Evolutionary conservation across 2,329 filamentous ascomycete genomes (phyloP).

Genomic region (Alternaria novae-zelandiae): DNA sequence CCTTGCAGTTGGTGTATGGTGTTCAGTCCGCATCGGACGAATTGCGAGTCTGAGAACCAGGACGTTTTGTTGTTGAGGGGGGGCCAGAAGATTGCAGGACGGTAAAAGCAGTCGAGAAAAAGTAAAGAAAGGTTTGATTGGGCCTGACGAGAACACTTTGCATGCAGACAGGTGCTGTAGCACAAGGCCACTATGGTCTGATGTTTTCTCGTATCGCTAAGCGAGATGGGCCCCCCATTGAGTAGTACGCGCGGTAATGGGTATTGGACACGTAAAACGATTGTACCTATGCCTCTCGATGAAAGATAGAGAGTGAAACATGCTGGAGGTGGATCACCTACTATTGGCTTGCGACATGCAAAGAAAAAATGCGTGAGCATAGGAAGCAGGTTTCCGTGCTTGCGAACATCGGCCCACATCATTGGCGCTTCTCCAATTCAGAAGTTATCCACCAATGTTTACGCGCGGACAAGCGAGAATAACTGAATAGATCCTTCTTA

Average conservation of each 20-base stretch:
- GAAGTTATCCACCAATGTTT: slow-evolving; percentile 19
- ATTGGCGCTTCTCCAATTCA: slow-evolving; percentile 32
- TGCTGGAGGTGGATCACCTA: background rate
- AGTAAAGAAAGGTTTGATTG: slow-evolving; percentile 16
- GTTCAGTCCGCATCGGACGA: slow-evolving; percentile 3
- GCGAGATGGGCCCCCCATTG: background rate
- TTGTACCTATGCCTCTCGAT: background rate
- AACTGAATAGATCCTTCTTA: slow-evolving; percentile 6
- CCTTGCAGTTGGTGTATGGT: background rate
- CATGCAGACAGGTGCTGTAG: slow-evolving; percentile 15
- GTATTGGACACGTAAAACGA: background rate
- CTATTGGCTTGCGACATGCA: background rate
- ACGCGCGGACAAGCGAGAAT: slow-evolving; percentile 21
- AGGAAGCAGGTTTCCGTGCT: slow-evolving; percentile 3
- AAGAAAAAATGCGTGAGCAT: background rate
- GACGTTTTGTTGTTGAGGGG: slow-evolving; percentile 2
- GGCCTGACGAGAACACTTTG: slow-evolving; percentile 4
- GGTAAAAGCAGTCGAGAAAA: slow-evolving; percentile 10
- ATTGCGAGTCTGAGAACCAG: background rate
- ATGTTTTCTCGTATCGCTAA: slow-evolving; percentile 12
- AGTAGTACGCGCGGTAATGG: background rate
- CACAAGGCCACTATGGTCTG: slow-evolving; percentile 10
- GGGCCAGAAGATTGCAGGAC: slow-evolving; percentile 10
- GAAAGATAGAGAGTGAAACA: slow-evolving; percentile 3
- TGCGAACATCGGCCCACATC: background rate